Evolutionary conservation across 371 early-diverging fungal genomes (phyloP).

Genomic region (Lichtheimia ornata): DNA sequence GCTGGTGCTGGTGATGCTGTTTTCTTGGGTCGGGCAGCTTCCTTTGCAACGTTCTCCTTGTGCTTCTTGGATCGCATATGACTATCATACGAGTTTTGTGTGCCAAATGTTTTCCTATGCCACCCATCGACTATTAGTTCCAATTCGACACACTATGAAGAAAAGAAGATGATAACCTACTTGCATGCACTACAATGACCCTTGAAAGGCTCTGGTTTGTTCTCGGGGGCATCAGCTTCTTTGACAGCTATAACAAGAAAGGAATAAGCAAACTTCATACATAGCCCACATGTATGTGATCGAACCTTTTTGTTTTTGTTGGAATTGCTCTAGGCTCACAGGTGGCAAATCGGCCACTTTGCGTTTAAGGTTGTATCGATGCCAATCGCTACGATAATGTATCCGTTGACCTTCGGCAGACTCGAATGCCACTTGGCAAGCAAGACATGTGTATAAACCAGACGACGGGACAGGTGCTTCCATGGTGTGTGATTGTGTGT

Average conservation of each 20-base stretch:
- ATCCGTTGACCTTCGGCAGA: conserved; percentile 79
- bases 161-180: conserved; percentile 13
- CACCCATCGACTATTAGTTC: background rate
- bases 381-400: conserved; percentile 88
- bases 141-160: background rate
- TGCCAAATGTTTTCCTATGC: conserved; percentile 67
- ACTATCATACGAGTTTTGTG: conserved; percentile 85
- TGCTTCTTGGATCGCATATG: conserved; percentile 93
- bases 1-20: background rate
- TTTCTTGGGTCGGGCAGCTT: conserved; percentile 19
- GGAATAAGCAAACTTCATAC: background rate
- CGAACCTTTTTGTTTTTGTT: conserved; percentile 48
- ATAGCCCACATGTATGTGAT: too few relatives aligned
- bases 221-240: conserved; percentile 18
- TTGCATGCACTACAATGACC: conserved; percentile 44
- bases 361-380: conserved; percentile 87
- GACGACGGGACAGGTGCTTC: conserved; percentile 8
- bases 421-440: conserved; percentile 87
- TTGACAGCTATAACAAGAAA: conserved; percentile 27
- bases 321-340: conserved; percentile 71
- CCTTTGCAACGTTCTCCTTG: conserved; percentile 69
- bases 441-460: conserved; percentile 64
- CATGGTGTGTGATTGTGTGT: background rate
- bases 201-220: conserved; percentile 27
- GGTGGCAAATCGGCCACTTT: conserved; percentile 84